Evolutionary conservation across 2,329 filamentous ascomycete genomes (phyloP).

Genomic region (Pestalotiopsis sp.): DNA sequence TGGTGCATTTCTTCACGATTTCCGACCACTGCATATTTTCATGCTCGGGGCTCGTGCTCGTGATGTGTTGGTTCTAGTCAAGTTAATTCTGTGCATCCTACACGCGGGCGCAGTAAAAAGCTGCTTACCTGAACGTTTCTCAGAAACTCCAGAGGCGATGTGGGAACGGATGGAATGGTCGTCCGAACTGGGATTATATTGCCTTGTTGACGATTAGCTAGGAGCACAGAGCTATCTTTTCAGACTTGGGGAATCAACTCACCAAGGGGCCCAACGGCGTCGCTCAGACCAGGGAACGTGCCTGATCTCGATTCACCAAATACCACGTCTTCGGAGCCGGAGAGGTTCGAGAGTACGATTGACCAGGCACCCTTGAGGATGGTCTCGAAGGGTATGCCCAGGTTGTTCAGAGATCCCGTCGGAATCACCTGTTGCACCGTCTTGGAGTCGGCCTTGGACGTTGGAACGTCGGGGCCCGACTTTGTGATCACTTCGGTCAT

Average conservation of each 20-base stretch:
- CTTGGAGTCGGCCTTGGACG: slow-evolving; percentile 34
- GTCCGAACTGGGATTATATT: slow-evolving; percentile 54
- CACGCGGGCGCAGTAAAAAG: background rate
- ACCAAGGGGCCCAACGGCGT: slow-evolving; percentile 47
- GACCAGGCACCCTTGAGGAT: slow-evolving; percentile 63
- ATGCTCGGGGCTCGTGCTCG: slow-evolving; percentile 5
- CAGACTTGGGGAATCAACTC: background rate
- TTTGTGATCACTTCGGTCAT: slow-evolving; percentile 50
- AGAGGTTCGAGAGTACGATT: slow-evolving; percentile 53
- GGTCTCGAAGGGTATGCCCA: slow-evolving; percentile 52
- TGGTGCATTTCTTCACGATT: slow-evolving; percentile 56
- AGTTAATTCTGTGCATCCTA: background rate
- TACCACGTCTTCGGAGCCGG: slow-evolving; percentile 52
- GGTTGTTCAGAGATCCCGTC: slow-evolving; percentile 41
- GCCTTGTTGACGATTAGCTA: slow-evolving; percentile 14
- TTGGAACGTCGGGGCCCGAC: slow-evolving; percentile 41
- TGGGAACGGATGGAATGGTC: slow-evolving; percentile 43
- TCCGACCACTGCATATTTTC: slow-evolving; percentile 54
- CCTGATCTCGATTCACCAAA: slow-evolving; percentile 58
- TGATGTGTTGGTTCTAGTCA: background rate
- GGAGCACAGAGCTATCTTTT: too few relatives aligned
- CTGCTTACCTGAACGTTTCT: slow-evolving; percentile 41
- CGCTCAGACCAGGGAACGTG: slow-evolving; percentile 44
- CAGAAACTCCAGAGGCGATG: slow-evolving; percentile 52
- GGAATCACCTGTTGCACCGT: slow-evolving; percentile 43